Conservation (phyloP, 768 basidiomycete species). For the Naganishia kalamii region DNA sequence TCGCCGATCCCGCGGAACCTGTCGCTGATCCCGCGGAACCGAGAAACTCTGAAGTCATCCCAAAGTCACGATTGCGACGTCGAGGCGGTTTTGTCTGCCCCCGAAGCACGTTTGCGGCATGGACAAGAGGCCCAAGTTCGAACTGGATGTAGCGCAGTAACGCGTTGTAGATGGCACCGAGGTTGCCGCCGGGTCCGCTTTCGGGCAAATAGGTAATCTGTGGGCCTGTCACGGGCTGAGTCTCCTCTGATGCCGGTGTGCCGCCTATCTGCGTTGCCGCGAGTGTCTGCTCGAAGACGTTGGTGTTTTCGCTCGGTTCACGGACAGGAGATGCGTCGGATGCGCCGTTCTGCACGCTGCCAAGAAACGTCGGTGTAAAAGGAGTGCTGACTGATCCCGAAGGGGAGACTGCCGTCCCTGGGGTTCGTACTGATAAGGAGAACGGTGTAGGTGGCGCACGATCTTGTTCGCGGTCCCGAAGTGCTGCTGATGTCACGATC, state of each 20-base stretch:
- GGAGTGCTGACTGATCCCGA: background rate
- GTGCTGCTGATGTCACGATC: too few species aligned
- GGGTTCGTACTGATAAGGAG: background rate
- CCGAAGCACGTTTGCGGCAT: constrained; percentile 61
- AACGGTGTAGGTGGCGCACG: background rate
- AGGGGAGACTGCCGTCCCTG: background rate
- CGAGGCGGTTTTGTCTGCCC: constrained; percentile 42
- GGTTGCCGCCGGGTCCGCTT: background rate
- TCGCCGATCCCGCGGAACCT: background rate
- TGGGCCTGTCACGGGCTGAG: background rate
- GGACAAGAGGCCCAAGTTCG: constrained; percentile 68
- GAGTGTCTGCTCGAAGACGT: constrained; percentile 14
- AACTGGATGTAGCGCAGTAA: constrained; percentile 37
- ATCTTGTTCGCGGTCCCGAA: background rate
- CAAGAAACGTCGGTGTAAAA: constrained; percentile 3
- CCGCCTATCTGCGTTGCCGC: constrained; percentile 23
- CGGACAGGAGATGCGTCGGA: background rate
- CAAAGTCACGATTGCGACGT: background rate
- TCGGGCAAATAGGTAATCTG: background rate
- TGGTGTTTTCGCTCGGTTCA: background rate
- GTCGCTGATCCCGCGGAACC: background rate
- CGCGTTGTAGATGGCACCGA: constrained; percentile 8
- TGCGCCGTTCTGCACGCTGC: background rate
- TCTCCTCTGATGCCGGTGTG: background rate
- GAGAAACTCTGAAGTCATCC: background rate